Evolutionary conservation across 257 asterid species (phyloP).

Genomic region (Solanum virginianum): DNA sequence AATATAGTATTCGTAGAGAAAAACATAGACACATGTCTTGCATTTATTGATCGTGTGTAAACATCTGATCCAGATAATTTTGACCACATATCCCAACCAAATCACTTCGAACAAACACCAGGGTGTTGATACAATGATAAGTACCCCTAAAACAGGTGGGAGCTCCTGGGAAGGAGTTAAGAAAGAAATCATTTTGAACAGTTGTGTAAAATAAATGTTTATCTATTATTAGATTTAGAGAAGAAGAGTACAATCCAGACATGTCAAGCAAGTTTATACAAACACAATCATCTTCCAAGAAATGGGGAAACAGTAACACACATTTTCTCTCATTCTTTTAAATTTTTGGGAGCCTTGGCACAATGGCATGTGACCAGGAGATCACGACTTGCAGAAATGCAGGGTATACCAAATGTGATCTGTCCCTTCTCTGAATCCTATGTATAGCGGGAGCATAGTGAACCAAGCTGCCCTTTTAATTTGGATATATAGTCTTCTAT

Average conservation of each 20-base stretch:
- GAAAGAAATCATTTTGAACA: background rate
- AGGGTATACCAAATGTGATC: background rate
- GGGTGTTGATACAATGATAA: no score
- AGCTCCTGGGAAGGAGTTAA: background rate
- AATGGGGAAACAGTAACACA: background rate
- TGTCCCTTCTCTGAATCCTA: background rate
- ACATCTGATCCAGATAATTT: no score
- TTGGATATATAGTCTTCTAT: constrained; percentile 7
- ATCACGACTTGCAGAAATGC: background rate
- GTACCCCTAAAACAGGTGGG: background rate
- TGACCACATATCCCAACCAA: background rate
- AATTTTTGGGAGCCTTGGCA: background rate
- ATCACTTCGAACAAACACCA: background rate
- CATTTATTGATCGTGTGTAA: no score
- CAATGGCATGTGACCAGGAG: background rate
- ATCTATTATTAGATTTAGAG: background rate
- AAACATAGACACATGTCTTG: no score
- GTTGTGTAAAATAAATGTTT: background rate
- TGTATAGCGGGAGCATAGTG: background rate
- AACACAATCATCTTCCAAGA: background rate
- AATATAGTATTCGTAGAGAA: background rate
- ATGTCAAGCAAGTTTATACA: background rate
- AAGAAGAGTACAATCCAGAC: background rate
- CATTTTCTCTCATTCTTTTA: background rate
- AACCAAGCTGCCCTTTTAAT: background rate